phyloP scores from a whole-genome alignment of 1,284 basidiomycete species.

The Apiotrichum brassicae region DNA sequence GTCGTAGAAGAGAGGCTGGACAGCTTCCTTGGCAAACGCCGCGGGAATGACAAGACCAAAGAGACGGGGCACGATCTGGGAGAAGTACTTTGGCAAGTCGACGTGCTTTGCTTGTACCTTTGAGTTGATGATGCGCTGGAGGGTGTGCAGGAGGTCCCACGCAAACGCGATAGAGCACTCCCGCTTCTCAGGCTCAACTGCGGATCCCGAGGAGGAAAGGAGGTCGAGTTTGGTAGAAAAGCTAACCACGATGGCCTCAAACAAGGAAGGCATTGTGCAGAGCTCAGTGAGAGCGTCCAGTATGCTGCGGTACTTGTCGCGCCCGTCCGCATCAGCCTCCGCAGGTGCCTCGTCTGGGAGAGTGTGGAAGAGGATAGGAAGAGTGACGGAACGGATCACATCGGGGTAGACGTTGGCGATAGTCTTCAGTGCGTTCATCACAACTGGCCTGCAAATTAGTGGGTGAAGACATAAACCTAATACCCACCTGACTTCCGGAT shows the following conservation, averaged over 20 bases:
- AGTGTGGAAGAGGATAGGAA: conserved; percentile 69
- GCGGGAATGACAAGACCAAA: conserved; percentile 65
- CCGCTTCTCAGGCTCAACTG: conserved; percentile 9
- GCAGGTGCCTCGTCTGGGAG: conserved; percentile 64
- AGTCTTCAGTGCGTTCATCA: conserved; percentile 61
- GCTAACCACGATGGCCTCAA: conserved; percentile 74
- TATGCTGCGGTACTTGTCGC: conserved; percentile 61
- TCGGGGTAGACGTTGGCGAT: conserved; percentile 60
- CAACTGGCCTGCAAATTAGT: conserved; percentile 58
- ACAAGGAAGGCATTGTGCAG: conserved; percentile 68
- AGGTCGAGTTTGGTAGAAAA: conserved; percentile 73
- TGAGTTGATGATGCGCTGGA: conserved; percentile 58
- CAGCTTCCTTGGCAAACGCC: conserved; percentile 28
- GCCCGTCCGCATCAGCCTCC: conserved; percentile 54
- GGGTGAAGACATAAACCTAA: too few relatives aligned
- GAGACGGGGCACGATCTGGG: conserved; percentile 63
- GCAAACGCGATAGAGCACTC: conserved; percentile 69
- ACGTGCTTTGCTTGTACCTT: conserved; percentile 60
- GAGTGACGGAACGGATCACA: conserved; percentile 67
- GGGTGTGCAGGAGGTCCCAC: conserved; percentile 68
- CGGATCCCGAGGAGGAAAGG: conserved; percentile 30
- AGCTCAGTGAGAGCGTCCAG: conserved; percentile 68
- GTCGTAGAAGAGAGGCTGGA: conserved; percentile 53
- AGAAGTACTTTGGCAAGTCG: conserved; percentile 72
- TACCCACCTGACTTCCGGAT: conserved; percentile 51